These are phyloP conservation scores for Auricularia sp. DNA, from an alignment of 768 basidiomycete genomes.

Conservation along the genomic window DNA sequence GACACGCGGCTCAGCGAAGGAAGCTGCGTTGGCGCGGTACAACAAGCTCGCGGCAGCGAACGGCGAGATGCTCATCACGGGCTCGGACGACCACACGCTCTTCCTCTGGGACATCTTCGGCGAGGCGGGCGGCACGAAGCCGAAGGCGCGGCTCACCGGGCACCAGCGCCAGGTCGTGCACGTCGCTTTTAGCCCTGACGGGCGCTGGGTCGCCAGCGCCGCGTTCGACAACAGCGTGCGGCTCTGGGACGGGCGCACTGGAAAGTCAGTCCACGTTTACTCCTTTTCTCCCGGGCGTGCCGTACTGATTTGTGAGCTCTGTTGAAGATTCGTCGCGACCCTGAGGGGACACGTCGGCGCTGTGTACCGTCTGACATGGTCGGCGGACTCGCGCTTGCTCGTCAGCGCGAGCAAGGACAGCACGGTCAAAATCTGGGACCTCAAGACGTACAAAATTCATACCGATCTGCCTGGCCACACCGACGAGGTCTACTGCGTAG, in stretches of 20 bases:
- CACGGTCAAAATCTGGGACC: conserved; percentile 95
- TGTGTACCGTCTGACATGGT: conserved; percentile 93
- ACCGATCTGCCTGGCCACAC: conserved; percentile 91
- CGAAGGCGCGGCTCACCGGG: conserved; percentile 73
- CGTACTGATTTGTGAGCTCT: neutral
- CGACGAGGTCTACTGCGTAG: conserved; percentile 98
- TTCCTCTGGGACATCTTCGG: conserved; percentile 87
- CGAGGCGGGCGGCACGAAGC: conserved; percentile 45
- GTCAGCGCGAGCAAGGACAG: conserved; percentile 94
- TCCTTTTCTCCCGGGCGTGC: neutral
- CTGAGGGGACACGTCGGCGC: conserved; percentile 88
- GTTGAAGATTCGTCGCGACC: conserved; percentile 71
- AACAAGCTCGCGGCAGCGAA: conserved; percentile 48
- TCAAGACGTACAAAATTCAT: conserved; percentile 93
- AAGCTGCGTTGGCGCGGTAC: conserved; percentile 69
- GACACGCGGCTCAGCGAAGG: conserved; percentile 45
- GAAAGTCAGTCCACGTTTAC: conserved; percentile 26
- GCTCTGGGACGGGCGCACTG: conserved; percentile 70
- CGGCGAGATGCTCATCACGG: conserved; percentile 85
- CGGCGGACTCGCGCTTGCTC: conserved; percentile 82
- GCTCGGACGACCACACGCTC: conserved; percentile 95
- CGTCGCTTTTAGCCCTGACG: conserved; percentile 91
- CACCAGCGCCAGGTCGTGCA: conserved; percentile 94
- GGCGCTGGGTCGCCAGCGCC: conserved; percentile 82
- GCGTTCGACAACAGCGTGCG: conserved; percentile 87